A percentile compares a stretch with the other conserved stretches of the same genome.
Conservation (phyloP, 345 rosid genomes). For the Eucalyptus decipiens region DNA sequence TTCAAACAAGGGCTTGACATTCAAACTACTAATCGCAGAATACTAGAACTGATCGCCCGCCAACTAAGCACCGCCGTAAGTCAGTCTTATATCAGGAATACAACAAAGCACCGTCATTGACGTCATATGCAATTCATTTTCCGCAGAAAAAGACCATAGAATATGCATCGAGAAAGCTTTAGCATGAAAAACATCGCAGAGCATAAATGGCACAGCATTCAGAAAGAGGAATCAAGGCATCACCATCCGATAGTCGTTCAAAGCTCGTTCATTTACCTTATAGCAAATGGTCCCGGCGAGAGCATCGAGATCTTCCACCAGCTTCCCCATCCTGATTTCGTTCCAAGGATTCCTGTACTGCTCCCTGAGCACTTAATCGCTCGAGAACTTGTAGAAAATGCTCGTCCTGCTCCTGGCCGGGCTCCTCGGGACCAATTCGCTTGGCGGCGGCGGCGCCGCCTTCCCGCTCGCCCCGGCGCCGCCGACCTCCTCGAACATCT, state of each 20-base stretch:
- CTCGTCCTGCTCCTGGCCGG: slow-evolving; percentile 74
- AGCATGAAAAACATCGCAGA: background rate
- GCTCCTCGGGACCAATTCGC: slow-evolving; percentile 23
- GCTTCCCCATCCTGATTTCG: slow-evolving; percentile 64
- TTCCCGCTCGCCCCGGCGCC: background rate
- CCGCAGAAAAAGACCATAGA: too few species aligned
- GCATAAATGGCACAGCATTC: background rate
- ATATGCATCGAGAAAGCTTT: too few species aligned
- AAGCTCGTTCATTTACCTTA: slow-evolving; percentile 25
- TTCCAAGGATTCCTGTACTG: slow-evolving; percentile 94
- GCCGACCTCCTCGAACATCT: slow-evolving; percentile 29
- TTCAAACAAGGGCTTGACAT: background rate
- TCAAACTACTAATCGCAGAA: background rate
- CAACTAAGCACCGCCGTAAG: background rate
- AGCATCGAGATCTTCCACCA: slow-evolving; percentile 94
- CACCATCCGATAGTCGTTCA: background rate
- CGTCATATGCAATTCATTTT: too few species aligned
- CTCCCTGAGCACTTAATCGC: slow-evolving; percentile 64
- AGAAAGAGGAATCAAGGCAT: background rate
- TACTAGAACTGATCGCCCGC: background rate
- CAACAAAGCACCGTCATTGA: background rate
- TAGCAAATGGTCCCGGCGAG: slow-evolving; percentile 83
- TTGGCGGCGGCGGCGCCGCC: slow-evolving; percentile 6
- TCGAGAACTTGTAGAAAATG: slow-evolving; percentile 55
- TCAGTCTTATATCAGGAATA: background rate